Percentiles rank a stretch among this genome's conserved stretches.
Evolutionary conservation across 345 rosid species (phyloP).

Genomic region (Erucastrum elatum): DNA sequence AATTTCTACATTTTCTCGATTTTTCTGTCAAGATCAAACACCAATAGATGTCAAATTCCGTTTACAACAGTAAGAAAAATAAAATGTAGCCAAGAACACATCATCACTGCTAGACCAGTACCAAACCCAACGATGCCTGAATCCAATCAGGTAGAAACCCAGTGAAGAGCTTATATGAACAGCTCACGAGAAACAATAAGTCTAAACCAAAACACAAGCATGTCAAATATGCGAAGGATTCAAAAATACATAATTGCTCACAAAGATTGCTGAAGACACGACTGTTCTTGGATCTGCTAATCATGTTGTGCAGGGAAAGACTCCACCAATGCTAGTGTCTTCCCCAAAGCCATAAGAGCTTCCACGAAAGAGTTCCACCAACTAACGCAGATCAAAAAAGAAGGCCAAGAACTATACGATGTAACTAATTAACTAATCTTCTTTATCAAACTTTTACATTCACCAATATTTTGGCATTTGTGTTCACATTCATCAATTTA

Average conservation of each 20-base stretch:
- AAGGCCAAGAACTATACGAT: too few species aligned
- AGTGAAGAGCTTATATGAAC: too few species aligned
- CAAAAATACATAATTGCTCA: conserved; percentile 58
- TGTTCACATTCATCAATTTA: too few species aligned
- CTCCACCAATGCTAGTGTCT: conserved; percentile 90
- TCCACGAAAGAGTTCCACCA: conserved; percentile 18
- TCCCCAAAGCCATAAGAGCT: conserved; percentile 84
- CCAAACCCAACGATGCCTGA: conserved; percentile 57
- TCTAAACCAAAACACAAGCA: neutral
- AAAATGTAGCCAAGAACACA: conserved; percentile 30
- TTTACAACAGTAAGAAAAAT: neutral
- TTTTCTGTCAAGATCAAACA: conserved; percentile 48
- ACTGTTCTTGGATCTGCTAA: conserved; percentile 69
- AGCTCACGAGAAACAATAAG: too few species aligned
- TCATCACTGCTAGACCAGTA: conserved; percentile 91
- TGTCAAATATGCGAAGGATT: neutral
- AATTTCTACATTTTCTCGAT: conserved; percentile 78
- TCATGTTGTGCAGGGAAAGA: conserved; percentile 81
- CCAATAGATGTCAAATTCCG: neutral
- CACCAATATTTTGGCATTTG: too few species aligned
- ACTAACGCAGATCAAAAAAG: too few species aligned
- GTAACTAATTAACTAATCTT: too few species aligned
- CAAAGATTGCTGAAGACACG: conserved; percentile 86
- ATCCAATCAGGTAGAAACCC: too few species aligned
- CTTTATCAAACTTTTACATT: too few species aligned